Base-by-base conservation (phyloP, 108 stramenopile genomes). In the Cylindrotheca fusiformis region DNA sequence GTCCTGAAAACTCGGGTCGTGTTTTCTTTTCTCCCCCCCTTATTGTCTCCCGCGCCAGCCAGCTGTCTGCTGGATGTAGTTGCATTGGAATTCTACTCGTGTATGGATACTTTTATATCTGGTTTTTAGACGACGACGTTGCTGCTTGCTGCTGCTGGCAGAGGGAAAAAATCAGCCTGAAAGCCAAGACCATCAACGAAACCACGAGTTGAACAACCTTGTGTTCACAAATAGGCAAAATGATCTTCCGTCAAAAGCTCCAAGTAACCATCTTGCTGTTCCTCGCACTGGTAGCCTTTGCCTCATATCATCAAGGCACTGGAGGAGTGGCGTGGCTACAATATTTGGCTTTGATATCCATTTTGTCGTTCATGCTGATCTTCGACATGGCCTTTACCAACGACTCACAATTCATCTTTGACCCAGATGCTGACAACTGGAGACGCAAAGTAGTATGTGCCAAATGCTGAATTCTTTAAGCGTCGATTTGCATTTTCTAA, bases 401-500 rank as follows among this genome's bases (percentile, higher is more conserved):
- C 55, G 74, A 76, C 3, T 76, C 69, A 56, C 86, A 62, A 49
- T 94, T 91, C 63, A 77, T 94, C 58, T 94, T 94, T 72, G 93
- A 94, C 74, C 93, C 93, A 20, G 92, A 94, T 88, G 92, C 92
- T 1, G 91, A 93, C 53, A 93, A 93, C 62, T 93, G 91, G 91
- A 77, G 91, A 79, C 85, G 91, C 70, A 93, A 93, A 74, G 88
- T 86, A 32, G 91, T 79, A 59, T 21, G 78, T 79, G 24, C n/a
- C n/a, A n/a, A n/a, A n/a, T n/a, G n/a, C n/a, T n/a, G n/a, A n/a
- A n/a, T n/a, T n/a, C n/a, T n/a, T n/a, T n/a, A n/a, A n/a, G n/a
- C n/a, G n/a, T n/a, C n/a, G n/a, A n/a, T n/a, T n/a, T n/a, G n/a
- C n/a, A n/a, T n/a, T n/a, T n/a, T n/a, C n/a, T n/a, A n/a, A n/a